Percentiles rank a stretch among this genome's conserved stretches.
Conservation (phyloP, 768 basidiomycete genomes). For the Boletus sp. region DNA sequence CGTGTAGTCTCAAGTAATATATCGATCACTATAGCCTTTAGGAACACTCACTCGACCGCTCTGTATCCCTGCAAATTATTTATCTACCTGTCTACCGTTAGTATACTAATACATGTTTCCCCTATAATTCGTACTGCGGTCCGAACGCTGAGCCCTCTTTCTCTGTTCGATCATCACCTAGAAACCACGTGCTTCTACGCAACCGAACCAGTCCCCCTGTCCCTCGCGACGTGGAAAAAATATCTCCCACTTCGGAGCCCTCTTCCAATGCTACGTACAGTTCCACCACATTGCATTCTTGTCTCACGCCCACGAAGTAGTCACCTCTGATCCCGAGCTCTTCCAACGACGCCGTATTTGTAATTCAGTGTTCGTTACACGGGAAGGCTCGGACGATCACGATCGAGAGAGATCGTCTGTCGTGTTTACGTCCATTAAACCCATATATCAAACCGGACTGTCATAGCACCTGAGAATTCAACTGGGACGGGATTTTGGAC, state of each 20-base stretch:
- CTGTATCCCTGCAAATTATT: conserved; percentile 29
- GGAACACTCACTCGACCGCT: conserved; percentile 16
- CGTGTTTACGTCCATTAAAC: conserved; percentile 5
- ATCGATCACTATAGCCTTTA: conserved; percentile 18
- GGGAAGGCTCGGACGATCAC: conserved; percentile 13
- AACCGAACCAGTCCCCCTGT: not conserved
- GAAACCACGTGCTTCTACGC: conserved; percentile 1
- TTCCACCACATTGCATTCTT: not conserved
- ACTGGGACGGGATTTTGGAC: not conserved
- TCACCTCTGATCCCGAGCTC: not conserved
- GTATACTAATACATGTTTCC: conserved; percentile 14
- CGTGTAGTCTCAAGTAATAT: conserved; percentile 15
- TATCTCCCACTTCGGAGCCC: not conserved
- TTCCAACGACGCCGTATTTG: not conserved
- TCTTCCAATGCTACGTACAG: not conserved
- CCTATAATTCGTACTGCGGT: conserved; percentile 17
- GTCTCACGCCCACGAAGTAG: not conserved
- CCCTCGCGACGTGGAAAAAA: conserved; percentile 2
- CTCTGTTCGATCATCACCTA: not conserved
- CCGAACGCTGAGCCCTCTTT: conserved; percentile 2
- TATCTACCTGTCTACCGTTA: conserved; percentile 16
- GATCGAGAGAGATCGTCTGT: conserved; percentile 18
- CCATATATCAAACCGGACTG: conserved; percentile 1
- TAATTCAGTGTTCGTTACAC: not conserved
- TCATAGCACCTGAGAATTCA: not conserved